Percentiles rank a stretch among this genome's conserved stretches.
These are phyloP conservation scores for Colletotrichum tabaci DNA, from an alignment of 2,329 filamentous ascomycete genomes.

Conservation along the genomic window DNA sequence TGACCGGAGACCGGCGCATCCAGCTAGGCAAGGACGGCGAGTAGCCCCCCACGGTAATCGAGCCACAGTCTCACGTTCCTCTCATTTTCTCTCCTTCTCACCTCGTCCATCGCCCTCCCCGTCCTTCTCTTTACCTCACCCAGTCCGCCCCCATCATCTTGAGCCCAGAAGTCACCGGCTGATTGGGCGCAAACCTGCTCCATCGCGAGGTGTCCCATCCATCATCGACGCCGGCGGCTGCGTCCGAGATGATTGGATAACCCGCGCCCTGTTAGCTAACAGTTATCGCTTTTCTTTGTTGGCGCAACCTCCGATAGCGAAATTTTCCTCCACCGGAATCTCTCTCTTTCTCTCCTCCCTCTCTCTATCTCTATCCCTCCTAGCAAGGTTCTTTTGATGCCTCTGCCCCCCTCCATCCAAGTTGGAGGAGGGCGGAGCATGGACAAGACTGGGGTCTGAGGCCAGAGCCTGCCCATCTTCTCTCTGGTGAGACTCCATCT, in stretches of 20 bases:
- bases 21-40: conserved; percentile 10
- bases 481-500: conserved; percentile 24
- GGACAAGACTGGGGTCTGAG: conserved; percentile 14
- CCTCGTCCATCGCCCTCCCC: background rate
- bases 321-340: conserved; percentile 12
- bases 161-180: conserved; percentile 5
- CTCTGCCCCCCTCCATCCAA: background rate
- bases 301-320: conserved; percentile 12
- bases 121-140: background rate
- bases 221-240: conserved; percentile 9
- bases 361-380: background rate
- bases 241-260: conserved; percentile 28
- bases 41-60: conserved; percentile 34
- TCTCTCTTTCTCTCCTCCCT: background rate
- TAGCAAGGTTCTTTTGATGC: conserved; percentile 26
- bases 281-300: conserved; percentile 20
- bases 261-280: conserved; percentile 33
- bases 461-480: conserved; percentile 10
- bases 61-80: conserved; percentile 21
- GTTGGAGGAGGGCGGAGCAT: background rate
- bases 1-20: conserved; percentile 7
- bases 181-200: conserved; percentile 23
- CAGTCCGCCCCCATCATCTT: conserved; percentile 1
- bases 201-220: conserved; percentile 17
- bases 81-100: conserved; percentile 12